These are phyloP conservation scores for Exsudoporus frostii DNA, from an alignment of 768 basidiomycete genomes.

Conservation along the genomic window DNA sequence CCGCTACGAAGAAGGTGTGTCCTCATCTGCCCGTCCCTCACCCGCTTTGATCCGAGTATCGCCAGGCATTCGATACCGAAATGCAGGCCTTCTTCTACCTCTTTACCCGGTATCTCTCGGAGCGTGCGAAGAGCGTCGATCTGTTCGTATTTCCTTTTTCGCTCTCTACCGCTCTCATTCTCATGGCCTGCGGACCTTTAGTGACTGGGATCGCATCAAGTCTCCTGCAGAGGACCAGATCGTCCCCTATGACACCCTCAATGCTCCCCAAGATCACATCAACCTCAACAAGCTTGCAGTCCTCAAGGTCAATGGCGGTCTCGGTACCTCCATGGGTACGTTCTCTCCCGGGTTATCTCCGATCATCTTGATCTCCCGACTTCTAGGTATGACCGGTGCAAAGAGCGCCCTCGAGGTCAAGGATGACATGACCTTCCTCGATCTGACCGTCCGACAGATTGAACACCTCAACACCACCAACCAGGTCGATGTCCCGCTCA, in stretches of 20 bases:
- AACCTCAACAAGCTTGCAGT: slow-evolving; percentile 71
- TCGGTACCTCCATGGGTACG: slow-evolving; percentile 62
- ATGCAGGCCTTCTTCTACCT: slow-evolving; percentile 85
- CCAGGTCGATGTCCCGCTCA: slow-evolving; percentile 69
- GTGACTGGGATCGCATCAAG: slow-evolving; percentile 48
- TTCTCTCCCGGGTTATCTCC: background rate
- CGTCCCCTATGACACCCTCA: slow-evolving; percentile 52
- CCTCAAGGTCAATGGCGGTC: slow-evolving; percentile 75
- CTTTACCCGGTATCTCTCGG: slow-evolving; percentile 75
- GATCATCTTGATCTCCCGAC: slow-evolving; percentile 1
- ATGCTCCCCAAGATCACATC: slow-evolving; percentile 40
- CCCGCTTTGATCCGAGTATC: slow-evolving; percentile 17
- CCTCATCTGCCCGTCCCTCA: background rate
- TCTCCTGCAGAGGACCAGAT: slow-evolving; percentile 64
- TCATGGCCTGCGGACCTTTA: slow-evolving; percentile 10
- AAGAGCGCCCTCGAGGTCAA: slow-evolving; percentile 75
- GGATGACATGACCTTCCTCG: slow-evolving; percentile 69
- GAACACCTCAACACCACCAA: slow-evolving; percentile 65
- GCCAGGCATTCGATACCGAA: slow-evolving; percentile 71
- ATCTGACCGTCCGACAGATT: slow-evolving; percentile 60
- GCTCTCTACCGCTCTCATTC: background rate
- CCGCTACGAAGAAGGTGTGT: slow-evolving; percentile 74
- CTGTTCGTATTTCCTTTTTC: slow-evolving; percentile 49
- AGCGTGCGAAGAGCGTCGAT: slow-evolving; percentile 63
- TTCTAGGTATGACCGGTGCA: slow-evolving; percentile 52